Evolutionary conservation across 176 grass and related monocot genomes (phyloP).

Genomic region (Triticum turgidum): DNA sequence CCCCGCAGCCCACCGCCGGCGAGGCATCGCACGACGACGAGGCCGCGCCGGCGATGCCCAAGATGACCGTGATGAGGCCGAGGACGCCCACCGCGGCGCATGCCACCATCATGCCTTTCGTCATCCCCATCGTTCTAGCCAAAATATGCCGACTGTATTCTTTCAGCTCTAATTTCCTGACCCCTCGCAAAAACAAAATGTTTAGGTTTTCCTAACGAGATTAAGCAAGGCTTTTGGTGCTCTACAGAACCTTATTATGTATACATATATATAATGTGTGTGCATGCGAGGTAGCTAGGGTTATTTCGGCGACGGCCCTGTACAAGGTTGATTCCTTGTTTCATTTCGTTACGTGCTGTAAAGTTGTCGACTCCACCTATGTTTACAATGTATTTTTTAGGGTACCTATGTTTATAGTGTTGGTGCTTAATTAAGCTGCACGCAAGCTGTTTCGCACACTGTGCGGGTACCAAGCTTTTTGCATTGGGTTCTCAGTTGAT

Average conservation of each 20-base stretch:
- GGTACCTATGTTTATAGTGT: not conserved
- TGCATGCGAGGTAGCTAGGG: not conserved
- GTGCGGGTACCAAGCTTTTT: not conserved
- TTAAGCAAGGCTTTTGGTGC: not conserved
- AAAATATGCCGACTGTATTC: too few species aligned
- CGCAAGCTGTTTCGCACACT: not conserved
- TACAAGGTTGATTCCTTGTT: not conserved
- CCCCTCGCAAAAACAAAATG: not conserved
- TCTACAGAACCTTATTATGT: not conserved
- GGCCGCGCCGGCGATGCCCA: slow-evolving; percentile 14
- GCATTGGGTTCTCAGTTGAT: not conserved
- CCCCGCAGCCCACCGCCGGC: slow-evolving; percentile 20
- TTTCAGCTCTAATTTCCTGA: not conserved
- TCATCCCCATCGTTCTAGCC: not conserved
- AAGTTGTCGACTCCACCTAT: not conserved
- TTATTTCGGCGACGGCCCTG: not conserved
- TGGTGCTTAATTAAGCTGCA: not conserved
- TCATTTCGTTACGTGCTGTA: not conserved
- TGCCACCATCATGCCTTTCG: not conserved
- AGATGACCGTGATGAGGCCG: slow-evolving; percentile 22
- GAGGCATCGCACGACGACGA: not conserved
- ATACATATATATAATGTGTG: not conserved
- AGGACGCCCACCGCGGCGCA: slow-evolving; percentile 16
- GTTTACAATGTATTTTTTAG: too few species aligned
- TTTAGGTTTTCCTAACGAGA: not conserved